These are phyloP conservation scores for Calonectria ilicicola DNA, from an alignment of 2,329 filamentous ascomycete genomes.

Conservation along the genomic window DNA sequence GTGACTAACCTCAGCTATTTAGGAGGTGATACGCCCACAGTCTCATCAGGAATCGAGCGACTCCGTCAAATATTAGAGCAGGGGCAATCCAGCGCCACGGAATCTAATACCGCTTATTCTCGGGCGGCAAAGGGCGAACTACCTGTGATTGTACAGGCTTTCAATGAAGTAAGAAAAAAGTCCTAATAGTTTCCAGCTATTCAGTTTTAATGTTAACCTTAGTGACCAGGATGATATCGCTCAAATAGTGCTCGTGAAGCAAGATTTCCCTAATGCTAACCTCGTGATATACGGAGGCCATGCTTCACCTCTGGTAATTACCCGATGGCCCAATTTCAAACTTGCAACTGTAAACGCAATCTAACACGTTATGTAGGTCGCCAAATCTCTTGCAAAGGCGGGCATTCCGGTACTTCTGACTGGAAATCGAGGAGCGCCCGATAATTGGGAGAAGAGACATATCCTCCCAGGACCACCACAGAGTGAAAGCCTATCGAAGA, in stretches of 20 bases:
- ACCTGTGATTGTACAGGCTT: background rate
- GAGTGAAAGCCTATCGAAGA: background rate
- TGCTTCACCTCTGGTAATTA: constrained; percentile 1
- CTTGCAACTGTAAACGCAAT: no score
- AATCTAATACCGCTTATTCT: background rate
- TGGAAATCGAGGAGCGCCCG: background rate
- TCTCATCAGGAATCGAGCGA: background rate
- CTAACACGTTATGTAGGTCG: background rate
- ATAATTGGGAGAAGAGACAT: constrained; percentile 6
- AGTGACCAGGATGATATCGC: background rate
- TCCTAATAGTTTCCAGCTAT: background rate
- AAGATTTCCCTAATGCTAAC: background rate
- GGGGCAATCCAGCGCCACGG: background rate
- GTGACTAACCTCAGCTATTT: background rate
- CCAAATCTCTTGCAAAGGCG: background rate
- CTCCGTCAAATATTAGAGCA: background rate
- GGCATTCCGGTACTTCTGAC: background rate
- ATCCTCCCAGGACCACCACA: background rate
- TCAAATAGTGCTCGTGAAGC: background rate
- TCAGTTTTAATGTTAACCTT: background rate
- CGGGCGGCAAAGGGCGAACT: background rate
- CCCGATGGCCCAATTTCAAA: background rate
- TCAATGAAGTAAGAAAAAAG: background rate
- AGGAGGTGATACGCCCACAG: background rate
- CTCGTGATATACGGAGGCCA: constrained; percentile 3